Evolutionary conservation across 2,329 filamentous ascomycete species (phyloP), one percentile per base, ranked within the genome.

Genomic region (Pestalotiopsis sp.): DNA sequence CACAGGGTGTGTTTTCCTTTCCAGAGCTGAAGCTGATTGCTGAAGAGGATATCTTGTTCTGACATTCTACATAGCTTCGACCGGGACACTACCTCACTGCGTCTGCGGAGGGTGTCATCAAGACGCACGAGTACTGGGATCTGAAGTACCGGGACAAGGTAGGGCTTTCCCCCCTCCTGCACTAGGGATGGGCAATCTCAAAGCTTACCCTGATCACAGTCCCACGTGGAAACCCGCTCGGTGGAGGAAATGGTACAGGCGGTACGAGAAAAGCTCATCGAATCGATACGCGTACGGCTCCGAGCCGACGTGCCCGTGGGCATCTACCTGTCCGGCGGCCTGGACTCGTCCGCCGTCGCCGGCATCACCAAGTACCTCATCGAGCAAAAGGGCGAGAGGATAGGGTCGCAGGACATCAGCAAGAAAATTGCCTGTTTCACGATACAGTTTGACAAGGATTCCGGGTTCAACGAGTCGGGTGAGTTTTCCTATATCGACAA

Each of bases 231-330:
- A 38, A 75, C 76, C 0, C 80, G 85, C 2, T 82, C 79, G 1
- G 79, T 84, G 58, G 80, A 87, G 25, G 86, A 89, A 57, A 85
- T 88, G 77, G 79, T 88, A 2, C 68, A 77, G 23, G 83, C 81
- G 2, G 85, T 89, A 0, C 80, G 86, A 5, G 76, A 85, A 59
- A 80, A 80, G 2, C 72, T 90, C 13, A 73, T 88, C 1, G 85
- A 89, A 39, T 81, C 87, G 0, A 78, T 89, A 12, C 81, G 81
- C n/a, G 71, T 87, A 20, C 83, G 87, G 4, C 77, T 90, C 11
- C 81, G 83, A 17, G 87, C 87, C 1, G 88, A 90, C 73, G 88
- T 89, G 0, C 86, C 86, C 0, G 80, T 90, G 3, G 88, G 86
- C 2, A 78, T 90, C 65, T 89, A 87, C 68, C 77, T 90, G 0